Conservation (phyloP, 176 grass and related monocot species). For the Aegilops sharonensis region DNA sequence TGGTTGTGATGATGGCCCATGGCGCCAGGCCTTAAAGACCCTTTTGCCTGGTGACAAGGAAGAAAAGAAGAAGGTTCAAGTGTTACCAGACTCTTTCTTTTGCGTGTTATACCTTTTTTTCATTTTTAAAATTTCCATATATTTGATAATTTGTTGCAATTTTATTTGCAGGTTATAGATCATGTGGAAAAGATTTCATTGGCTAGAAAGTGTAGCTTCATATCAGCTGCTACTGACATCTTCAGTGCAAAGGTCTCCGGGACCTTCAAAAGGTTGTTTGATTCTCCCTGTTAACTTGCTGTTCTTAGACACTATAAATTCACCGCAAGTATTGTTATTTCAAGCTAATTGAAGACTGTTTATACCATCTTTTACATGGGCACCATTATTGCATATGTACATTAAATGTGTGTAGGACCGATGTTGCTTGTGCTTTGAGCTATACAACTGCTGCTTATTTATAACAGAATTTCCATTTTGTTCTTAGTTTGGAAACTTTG, state of each 20-base stretch:
- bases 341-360: neutral
- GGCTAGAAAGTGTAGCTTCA: slow-evolving; percentile 81
- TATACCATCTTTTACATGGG: neutral
- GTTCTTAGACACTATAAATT: slow-evolving; percentile 24
- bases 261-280: slow-evolving; percentile 91
- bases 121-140: slow-evolving; percentile 8
- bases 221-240: slow-evolving; percentile 70
- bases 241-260: slow-evolving; percentile 95
- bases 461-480: slow-evolving; percentile 8
- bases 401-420: neutral
- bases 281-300: slow-evolving; percentile 19
- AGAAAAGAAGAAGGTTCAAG: slow-evolving; percentile 84
- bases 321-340: neutral
- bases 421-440: neutral
- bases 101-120: neutral
- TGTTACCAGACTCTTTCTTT: slow-evolving; percentile 23
- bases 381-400: slow-evolving; percentile 6
- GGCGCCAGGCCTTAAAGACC: slow-evolving; percentile 81
- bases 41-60: slow-evolving; percentile 84
- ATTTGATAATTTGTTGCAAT: slow-evolving; percentile 27
- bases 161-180: slow-evolving; percentile 64
- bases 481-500: slow-evolving; percentile 15
- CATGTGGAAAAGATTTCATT: slow-evolving; percentile 86
- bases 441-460: neutral
- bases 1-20: slow-evolving; percentile 70